Evolutionary conservation across 2,329 filamentous ascomycete species (phyloP).

Genomic region (Diplodia seriata): DNA sequence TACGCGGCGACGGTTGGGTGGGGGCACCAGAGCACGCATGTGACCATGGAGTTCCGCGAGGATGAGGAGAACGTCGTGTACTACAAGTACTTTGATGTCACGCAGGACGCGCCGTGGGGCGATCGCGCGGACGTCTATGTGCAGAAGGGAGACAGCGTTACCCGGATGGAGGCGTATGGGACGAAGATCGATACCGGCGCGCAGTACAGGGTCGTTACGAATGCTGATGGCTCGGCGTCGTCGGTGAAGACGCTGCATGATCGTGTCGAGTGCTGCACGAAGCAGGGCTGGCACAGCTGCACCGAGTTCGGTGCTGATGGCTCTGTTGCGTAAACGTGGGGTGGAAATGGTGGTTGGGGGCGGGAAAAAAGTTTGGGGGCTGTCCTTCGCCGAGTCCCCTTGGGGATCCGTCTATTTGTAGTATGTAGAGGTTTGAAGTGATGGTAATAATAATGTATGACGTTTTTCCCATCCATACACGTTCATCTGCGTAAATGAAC

Average conservation of each 20-base stretch:
- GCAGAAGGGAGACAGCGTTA: not conserved
- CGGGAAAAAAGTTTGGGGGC: not conserved
- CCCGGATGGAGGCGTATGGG: not conserved
- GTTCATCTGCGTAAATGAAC: too few relatives aligned
- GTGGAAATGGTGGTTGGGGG: not conserved
- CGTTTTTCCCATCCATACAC: too few relatives aligned
- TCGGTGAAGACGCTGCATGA: not conserved
- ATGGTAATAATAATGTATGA: too few relatives aligned
- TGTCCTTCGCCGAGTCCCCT: too few relatives aligned
- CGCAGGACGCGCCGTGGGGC: not conserved
- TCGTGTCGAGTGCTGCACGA: not conserved
- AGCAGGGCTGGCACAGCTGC: not conserved
- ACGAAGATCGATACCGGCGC: not conserved
- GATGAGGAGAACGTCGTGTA: not conserved
- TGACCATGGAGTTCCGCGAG: not conserved
- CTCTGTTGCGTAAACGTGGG: not conserved
- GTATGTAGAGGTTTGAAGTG: too few relatives aligned
- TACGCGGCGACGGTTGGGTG: not conserved
- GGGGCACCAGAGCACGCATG: constrained; percentile 3
- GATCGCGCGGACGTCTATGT: not conserved
- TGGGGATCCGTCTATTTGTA: too few relatives aligned
- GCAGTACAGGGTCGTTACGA: not conserved
- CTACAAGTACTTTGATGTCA: not conserved
- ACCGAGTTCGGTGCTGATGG: not conserved
- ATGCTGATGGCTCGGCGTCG: too few relatives aligned